Evolutionary conservation across 2,329 filamentous ascomycete genomes (phyloP).

Genomic region (Neospermospora avenae): DNA sequence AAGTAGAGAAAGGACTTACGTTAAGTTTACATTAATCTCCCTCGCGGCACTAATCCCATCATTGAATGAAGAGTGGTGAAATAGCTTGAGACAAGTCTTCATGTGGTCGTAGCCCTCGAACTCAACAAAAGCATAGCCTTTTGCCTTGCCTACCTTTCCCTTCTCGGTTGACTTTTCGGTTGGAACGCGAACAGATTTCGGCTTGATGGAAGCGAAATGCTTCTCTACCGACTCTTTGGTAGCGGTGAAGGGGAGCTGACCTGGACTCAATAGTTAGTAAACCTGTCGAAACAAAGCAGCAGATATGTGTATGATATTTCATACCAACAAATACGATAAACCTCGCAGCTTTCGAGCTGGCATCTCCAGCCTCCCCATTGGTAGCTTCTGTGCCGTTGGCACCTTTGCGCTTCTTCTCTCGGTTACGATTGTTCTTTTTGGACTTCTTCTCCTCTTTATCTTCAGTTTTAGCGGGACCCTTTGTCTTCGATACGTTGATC

Average conservation of each 20-base stretch:
- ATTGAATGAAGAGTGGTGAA: slow-evolving; percentile 79
- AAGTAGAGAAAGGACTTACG: slow-evolving; percentile 49
- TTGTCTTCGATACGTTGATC: slow-evolving; percentile 7
- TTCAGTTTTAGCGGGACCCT: slow-evolving; percentile 8
- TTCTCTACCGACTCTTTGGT: slow-evolving; percentile 64
- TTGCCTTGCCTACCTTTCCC: slow-evolving; percentile 52
- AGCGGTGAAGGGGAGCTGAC: slow-evolving; percentile 85
- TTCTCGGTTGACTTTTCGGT: slow-evolving; percentile 61
- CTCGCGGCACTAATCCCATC: slow-evolving; percentile 54
- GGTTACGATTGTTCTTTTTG: slow-evolving; percentile 38
- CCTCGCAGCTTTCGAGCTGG: slow-evolving; percentile 40
- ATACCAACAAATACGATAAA: slow-evolving; percentile 77
- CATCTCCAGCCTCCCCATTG: slow-evolving; percentile 16
- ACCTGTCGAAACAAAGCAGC: not conserved
- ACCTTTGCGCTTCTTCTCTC: slow-evolving; percentile 34
- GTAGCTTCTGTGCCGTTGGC: slow-evolving; percentile 9
- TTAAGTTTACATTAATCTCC: slow-evolving; percentile 90
- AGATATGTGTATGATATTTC: slow-evolving; percentile 27
- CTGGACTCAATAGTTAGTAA: slow-evolving; percentile 40
- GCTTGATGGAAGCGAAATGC: slow-evolving; percentile 77
- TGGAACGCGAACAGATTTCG: slow-evolving; percentile 68
- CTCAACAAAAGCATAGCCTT: slow-evolving; percentile 84
- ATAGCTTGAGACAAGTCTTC: slow-evolving; percentile 87
- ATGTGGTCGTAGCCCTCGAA: slow-evolving; percentile 84
- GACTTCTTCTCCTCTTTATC: slow-evolving; percentile 31